Evolutionary conservation across 2,329 filamentous ascomycete genomes (phyloP).

Genomic region (Scytalidium lignicola): DNA sequence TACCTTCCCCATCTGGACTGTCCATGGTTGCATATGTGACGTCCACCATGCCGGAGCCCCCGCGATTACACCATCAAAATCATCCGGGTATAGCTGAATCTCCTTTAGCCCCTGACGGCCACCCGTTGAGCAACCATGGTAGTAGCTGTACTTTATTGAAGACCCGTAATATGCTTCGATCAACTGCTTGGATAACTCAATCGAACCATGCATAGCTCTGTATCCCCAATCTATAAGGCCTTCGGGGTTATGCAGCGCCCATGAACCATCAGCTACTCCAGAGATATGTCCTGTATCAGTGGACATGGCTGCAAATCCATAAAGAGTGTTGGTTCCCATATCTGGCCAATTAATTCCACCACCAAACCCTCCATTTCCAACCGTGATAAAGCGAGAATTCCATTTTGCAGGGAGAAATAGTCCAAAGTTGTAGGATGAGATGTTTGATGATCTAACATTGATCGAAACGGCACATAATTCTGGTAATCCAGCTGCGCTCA

Average conservation of each 20-base stretch:
- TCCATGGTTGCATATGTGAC: background rate
- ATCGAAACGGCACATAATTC: constrained; percentile 30
- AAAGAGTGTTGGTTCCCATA: constrained; percentile 32
- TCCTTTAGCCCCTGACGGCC: constrained; percentile 42
- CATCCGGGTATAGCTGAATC: constrained; percentile 37
- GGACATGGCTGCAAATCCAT: constrained; percentile 35
- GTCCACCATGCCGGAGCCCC: constrained; percentile 28
- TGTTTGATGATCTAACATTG: constrained; percentile 27
- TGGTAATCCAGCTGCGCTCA: constrained; percentile 29
- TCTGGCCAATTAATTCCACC: constrained; percentile 42
- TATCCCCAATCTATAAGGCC: constrained; percentile 27
- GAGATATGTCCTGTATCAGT: constrained; percentile 40
- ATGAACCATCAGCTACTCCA: constrained; percentile 23
- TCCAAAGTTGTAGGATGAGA: constrained; percentile 29
- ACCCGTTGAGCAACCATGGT: constrained; percentile 42
- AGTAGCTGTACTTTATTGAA: constrained; percentile 32
- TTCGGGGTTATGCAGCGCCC: constrained; percentile 33
- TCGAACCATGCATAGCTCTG: constrained; percentile 1
- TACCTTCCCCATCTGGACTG: background rate
- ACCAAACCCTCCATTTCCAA: constrained; percentile 39
- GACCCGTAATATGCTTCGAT: background rate
- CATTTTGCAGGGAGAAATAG: constrained; percentile 31
- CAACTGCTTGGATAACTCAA: background rate
- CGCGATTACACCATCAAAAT: constrained; percentile 43
- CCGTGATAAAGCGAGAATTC: constrained; percentile 31